Evolutionary conservation across 306 rosid species (phyloP).

Genomic region (Canavalia ensiformis): DNA sequence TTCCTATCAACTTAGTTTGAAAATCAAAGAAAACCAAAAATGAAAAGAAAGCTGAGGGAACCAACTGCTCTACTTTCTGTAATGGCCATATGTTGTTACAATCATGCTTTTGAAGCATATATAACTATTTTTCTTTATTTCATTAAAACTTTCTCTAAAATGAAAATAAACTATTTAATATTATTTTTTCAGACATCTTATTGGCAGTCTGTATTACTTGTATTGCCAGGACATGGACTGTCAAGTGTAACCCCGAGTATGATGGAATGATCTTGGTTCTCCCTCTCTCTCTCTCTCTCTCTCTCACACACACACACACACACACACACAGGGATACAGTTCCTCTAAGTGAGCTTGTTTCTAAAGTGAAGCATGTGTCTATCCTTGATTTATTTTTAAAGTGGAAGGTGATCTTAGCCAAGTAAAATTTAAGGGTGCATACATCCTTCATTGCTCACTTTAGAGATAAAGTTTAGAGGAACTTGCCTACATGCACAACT

Average conservation of each 20-base stretch:
- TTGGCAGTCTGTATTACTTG: constrained; percentile 48
- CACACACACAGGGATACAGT: not conserved
- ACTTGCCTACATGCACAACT: not conserved
- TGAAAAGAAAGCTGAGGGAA: not conserved
- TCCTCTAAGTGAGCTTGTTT: constrained; percentile 7
- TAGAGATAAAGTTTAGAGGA: constrained; percentile 11
- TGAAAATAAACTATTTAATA: constrained; percentile 29
- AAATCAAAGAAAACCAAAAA: not conserved
- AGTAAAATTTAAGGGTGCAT: constrained; percentile 15
- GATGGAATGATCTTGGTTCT: constrained; percentile 85
- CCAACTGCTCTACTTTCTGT: constrained; percentile 18
- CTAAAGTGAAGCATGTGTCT: not conserved
- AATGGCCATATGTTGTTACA: constrained; percentile 17
- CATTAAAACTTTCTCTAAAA: constrained; percentile 8
- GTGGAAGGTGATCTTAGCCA: constrained; percentile 10
- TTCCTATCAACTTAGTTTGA: not conserved
- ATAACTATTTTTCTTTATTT: not conserved
- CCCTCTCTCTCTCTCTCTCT: constrained; percentile 57
- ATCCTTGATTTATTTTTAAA: constrained; percentile 17
- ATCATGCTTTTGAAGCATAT: constrained; percentile 19
- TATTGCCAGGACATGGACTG: constrained; percentile 87
- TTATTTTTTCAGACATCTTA: constrained; percentile 50
- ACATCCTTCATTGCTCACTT: constrained; percentile 13
- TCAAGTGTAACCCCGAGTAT: constrained; percentile 87
- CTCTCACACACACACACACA: not conserved